Evolutionary conservation across 495 filamentous ascomycete genomes (phyloP), one percentile per base, ranked within the genome.

Genomic region (Neurospora sp.): DNA sequence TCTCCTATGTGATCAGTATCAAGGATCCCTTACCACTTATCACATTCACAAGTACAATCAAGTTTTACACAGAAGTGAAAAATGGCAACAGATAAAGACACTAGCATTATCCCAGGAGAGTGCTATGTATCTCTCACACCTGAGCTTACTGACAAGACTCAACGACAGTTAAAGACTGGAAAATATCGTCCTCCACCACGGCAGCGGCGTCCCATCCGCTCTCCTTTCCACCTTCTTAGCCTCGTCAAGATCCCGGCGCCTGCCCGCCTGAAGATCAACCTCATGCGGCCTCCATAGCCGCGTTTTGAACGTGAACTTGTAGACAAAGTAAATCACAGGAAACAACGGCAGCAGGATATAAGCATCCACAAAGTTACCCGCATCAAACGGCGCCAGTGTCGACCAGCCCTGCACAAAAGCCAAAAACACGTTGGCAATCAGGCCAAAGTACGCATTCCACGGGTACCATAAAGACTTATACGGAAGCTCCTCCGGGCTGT

Each of bases 301-400:
- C 0, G 90, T 91, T 77, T 88, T 90, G 74, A 87, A 85, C 76
- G 83, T 83, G 8, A 90, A 70, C 77, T 92, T 92, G 72, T 88
- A 92, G 0, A 78, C 85, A 2, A 88, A 37, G 69, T 86, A 88
- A 69, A 92, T 88, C 8, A 91, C 72, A 10, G 83, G 82, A 74
- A 91, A 93, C 0, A 93, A 84, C 4, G 90, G 90, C 23, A 93
- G 75, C 7, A 92, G 78, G 73, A 93, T 89, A 77, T 93, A 93
- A 31, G 87, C 89, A 70, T 90, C 87, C 14, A 93, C 88, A 76
- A 93, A 91, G 31, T 85, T 83, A 3, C 85, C 86, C 3, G 85
- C 86, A 46, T 85, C 85, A 72, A 89, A 92, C 0, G 90, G 90
- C 2, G 82, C 79, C 18, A 87, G 80, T n/a, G 80, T 84, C 12